Base-by-base conservation (phyloP, 352 stramenopile genomes). In the Pythium insidiosum region DNA sequence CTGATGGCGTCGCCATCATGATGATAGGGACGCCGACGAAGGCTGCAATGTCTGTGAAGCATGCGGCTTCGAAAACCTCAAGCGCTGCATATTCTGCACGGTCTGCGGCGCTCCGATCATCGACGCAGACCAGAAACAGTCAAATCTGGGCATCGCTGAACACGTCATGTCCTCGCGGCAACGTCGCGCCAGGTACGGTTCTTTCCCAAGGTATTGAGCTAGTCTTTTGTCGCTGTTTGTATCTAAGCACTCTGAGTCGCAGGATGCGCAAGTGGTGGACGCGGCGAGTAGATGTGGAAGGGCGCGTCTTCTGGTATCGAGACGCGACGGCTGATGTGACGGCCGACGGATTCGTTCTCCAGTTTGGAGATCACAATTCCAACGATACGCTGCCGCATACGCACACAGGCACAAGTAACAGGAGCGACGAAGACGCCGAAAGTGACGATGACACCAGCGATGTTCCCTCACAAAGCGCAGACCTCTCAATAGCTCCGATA, bases 261-360 rank as follows among this genome's bases (percentile, higher is more conserved):
- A 61, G 53, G 10, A 51, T 38, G 15, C 44, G 57, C 24, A 66
- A 61, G 36, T 45, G 61, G 37, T 66, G 57, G 57, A 24, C 33
- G 10, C 57, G 50, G 15, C 36, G 38, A 23, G 18, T 66, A 9
- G 52, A 61, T 16, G 46, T 52, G 9, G 43, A 51, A 15, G 52
- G 52, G 18, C 38, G 42, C 9, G n/a, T 56, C 7, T 53, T 34
- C n/a, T 66, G 57, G 57, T 39, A 49, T 12, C 40, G 38, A 5
- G 35, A 47, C 26, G 35, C 29, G 10, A 35, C n/a, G n/a, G n/a
- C n/a, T n/a, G n/a, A n/a, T n/a, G 13, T 30, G 23, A 38, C 15
- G 47, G 19, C 24, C 16, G 30, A 5, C 23, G 31, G 29, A 21
- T 19, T 5, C 25, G 29, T 33, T 40, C 37, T 18, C 25, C 26